Base-by-base conservation (phyloP, 768 basidiomycete species). In the Leccinum disarticulatum region DNA sequence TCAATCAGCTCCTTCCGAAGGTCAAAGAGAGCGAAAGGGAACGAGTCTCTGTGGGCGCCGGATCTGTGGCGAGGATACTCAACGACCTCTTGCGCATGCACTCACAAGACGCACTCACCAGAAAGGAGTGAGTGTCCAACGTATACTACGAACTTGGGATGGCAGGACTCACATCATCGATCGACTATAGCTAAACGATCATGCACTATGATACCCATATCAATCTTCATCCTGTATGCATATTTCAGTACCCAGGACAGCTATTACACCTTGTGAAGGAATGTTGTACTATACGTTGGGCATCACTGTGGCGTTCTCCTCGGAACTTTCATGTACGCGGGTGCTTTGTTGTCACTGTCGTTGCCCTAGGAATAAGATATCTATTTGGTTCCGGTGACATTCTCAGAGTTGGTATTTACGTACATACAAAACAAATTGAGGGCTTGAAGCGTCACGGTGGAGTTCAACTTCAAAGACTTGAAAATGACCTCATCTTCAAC, bases 1-100 rank as follows among this genome's bases (percentile, higher is more conserved):
- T 91, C 64, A 84, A 84, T 36, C 85, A 87, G 70, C 74, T 83
- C 55, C 70, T 92, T 68, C 75, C 80, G 11, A 85, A 85, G 72
- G 88, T 91, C 52, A 73, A 76, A 52, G 85, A 86, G 61, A 77
- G 70, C 36, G 88, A 91, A 61, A 80, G 79, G 69, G 88, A 85
- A 67, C 81, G 72, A 66, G 88, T 93, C 53, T 81, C 83, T 73
- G 81, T 82, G 58, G 91, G 86, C n/a, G 88, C 88, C 1, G 90
- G 89, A 28, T 74, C 75, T 30, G 91, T 93, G 54, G 86, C 84
- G 52, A 79, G 90, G 63, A 82, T 78, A 70, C 78, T 93, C 58
- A 91, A 87, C 73, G 86, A 88, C 66, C 76, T 93, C 55, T 76
- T 91, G 77, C 81, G 77, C 64, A 76, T 78, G 68, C 81, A 81